Evolutionary conservation across 257 asterid genomes (phyloP).

Genomic region (Coffea canephora): DNA sequence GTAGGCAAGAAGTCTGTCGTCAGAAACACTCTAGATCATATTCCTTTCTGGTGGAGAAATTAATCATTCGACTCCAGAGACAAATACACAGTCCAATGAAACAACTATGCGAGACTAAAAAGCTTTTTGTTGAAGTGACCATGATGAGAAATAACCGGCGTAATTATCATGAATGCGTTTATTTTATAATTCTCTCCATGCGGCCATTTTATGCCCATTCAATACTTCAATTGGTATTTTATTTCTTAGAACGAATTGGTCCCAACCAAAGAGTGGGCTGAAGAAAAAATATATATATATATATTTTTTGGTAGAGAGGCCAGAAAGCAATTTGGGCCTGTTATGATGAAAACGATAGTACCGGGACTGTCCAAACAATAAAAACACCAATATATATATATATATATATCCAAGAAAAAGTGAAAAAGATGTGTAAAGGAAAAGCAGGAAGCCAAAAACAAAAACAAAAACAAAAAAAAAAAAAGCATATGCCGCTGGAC

Average conservation of each 20-base stretch:
- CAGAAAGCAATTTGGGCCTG: neutral
- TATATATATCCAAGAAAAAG: neutral
- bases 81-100: neutral
- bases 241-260: neutral
- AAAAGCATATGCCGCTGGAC: neutral
- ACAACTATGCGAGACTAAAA: neutral
- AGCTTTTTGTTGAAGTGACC: neutral
- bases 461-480: too few relatives aligned
- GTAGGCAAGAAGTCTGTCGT: neutral
- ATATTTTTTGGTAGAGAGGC: neutral
- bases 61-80: neutral
- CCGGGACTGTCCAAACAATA: neutral
- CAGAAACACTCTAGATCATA: neutral
- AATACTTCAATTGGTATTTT: neutral
- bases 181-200: too few relatives aligned
- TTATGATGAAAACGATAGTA: neutral
- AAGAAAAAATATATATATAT: too few relatives aligned
- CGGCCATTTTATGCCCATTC: neutral
- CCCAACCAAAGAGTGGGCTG: neutral
- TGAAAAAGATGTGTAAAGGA: conserved; percentile 4
- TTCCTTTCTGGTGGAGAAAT: neutral
- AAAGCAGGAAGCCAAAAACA: neutral
- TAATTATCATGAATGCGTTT: neutral
- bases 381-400: neutral
- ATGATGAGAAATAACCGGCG: neutral